A percentile compares a stretch with the other conserved stretches of the same genome.
Conservation (phyloP, 768 basidiomycete genomes). For the Pholiota conissans region DNA sequence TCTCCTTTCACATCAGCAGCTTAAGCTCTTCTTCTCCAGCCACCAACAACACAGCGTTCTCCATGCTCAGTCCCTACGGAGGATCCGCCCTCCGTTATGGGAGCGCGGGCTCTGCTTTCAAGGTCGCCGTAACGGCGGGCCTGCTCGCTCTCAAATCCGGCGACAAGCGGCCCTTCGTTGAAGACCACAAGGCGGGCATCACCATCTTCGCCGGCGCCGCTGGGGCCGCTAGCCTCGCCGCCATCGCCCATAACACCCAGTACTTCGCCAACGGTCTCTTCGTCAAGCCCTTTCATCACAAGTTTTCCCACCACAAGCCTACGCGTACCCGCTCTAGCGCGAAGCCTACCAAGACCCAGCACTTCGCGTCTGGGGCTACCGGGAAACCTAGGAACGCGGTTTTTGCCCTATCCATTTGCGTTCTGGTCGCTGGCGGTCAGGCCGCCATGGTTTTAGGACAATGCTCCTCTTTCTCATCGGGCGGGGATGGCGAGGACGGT, state of each 20-base stretch:
- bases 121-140: not conserved
- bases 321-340: not conserved
- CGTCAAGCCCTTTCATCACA: not conserved
- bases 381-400: not conserved
- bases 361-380: not conserved
- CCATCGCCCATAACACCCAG: not conserved
- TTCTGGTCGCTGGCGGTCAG: not conserved
- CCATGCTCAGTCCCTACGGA: not conserved
- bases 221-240: not conserved
- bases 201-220: not conserved
- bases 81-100: no score
- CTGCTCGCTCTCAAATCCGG: not conserved
- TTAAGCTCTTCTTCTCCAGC: no score
- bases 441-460: not conserved
- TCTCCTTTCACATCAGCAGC: no score
- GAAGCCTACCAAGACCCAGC: not conserved
- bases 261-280: not conserved
- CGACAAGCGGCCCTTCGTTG: not conserved
- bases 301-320: not conserved
- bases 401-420: not conserved
- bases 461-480: not conserved
- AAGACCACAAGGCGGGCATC: not conserved
- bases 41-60: no score
- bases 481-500: not conserved
- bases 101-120: not conserved